Evolutionary conservation across 2,329 filamentous ascomycete species (phyloP).

Genomic region (Trichoderma koningiopsis): DNA sequence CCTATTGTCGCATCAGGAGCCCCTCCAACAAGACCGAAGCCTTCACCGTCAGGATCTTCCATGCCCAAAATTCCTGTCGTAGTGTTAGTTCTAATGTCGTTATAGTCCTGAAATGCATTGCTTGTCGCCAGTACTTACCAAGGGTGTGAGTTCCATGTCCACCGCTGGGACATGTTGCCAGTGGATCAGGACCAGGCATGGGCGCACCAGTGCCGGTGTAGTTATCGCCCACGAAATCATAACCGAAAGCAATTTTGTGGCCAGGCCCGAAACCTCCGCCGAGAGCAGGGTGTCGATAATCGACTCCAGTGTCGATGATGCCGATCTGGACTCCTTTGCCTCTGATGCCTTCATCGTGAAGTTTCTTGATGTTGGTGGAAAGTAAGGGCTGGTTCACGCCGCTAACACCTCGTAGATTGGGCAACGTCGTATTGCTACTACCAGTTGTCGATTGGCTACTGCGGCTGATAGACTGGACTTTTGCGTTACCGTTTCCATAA

Average conservation of each 20-base stretch:
- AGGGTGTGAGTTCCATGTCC: neutral
- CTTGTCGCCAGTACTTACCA: neutral
- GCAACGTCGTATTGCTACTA: neutral
- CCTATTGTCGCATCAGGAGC: neutral
- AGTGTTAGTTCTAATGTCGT: neutral
- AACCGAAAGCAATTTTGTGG: neutral
- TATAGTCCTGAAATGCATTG: neutral
- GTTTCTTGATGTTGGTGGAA: neutral
- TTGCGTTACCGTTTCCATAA: neutral
- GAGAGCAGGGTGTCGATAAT: conserved; percentile 11
- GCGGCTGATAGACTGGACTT: neutral
- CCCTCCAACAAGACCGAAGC: neutral
- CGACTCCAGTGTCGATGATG: neutral
- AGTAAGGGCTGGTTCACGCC: neutral
- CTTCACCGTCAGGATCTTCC: neutral
- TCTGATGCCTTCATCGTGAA: neutral
- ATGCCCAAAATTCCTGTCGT: neutral
- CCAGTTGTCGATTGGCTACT: no score
- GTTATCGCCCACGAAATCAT: neutral
- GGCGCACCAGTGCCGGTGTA: neutral
- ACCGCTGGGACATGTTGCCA: neutral
- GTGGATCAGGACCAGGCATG: neutral
- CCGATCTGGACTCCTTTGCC: conserved; percentile 3
- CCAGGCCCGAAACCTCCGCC: conserved; percentile 2
- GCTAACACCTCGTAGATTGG: neutral